Evolutionary conservation across 2,329 filamentous ascomycete genomes (phyloP), one percentile per base, ranked within the genome.

Genomic region (Fusarium sp.): DNA sequence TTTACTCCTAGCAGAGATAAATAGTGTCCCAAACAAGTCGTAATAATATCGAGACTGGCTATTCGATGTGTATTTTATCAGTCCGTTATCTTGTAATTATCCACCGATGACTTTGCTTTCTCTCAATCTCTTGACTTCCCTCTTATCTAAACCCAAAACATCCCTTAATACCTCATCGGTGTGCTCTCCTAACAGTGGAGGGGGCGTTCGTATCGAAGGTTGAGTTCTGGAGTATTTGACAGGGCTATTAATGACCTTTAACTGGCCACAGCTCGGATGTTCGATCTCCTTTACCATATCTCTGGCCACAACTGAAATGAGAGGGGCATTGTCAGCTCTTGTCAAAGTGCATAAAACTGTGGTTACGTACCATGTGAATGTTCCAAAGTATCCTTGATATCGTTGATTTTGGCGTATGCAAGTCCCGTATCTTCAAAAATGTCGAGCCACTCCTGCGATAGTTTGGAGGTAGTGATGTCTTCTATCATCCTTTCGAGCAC

Each of bases 391-490:
- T 85, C 87, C 76, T 95, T 90, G 7, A 99, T 88, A 76, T 98
- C 95, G 75, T 98, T 98, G 68, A 99, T 91, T 2, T 94, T 93
- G 1, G 95, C 91, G 74, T 85, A 98, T 0, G 95, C 95, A 88
- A 98, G 89, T 10, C 95, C 95, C 46, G 87, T 91, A 11, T 92
- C 93, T 73, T 97, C 93, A 43, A 97, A 89, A 1, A 94, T 82
- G 1, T 90, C 86, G 3, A 97, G 83, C 94, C 96, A 97, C 75
- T 97, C 90, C 69, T 89, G 81, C 0, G 95, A 98, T 4, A 91
- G 95, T 80, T 89, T 93, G 49, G 88, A 87, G 43, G 80, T 80
- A 0, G 92, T 96, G 42, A 91, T 84, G 2, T 82, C 81, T 75
- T 97, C 93, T 56, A 99, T 97, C 72, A 91, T 79, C 0, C 81